Conservation (phyloP, 2,329 filamentous ascomycete species). For the Fusarium brevicatenulatum region DNA sequence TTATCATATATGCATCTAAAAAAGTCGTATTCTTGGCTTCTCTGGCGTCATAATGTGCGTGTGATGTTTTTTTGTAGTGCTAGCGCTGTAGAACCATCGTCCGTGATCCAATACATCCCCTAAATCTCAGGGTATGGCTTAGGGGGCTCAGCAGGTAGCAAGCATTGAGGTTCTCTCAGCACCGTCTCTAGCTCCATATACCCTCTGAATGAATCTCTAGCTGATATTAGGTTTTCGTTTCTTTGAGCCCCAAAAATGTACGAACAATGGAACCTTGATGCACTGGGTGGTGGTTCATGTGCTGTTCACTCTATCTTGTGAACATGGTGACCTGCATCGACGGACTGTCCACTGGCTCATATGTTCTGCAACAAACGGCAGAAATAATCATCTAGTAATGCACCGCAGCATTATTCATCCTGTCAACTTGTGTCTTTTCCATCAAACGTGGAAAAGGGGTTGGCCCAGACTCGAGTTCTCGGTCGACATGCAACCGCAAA, state of each 20-base stretch:
- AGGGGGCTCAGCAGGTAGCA: slow-evolving; percentile 1
- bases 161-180: background rate
- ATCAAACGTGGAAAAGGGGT: background rate
- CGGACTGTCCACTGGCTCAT: background rate
- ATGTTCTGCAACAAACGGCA: background rate
- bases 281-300: background rate
- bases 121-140: background rate
- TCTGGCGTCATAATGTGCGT: background rate
- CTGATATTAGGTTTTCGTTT: accelerated
- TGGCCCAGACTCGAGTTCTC: background rate
- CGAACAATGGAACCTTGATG: background rate
- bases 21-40: too few relatives aligned
- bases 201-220: background rate
- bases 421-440: background rate
- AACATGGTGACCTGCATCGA: background rate
- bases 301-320: background rate
- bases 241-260: too few relatives aligned
- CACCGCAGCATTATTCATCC: too few relatives aligned
- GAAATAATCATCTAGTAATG: background rate
- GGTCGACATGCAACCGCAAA: background rate
- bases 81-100: background rate
- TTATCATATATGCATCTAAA: too few relatives aligned
- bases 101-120: background rate
- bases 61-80: background rate
- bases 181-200: too few relatives aligned